A percentile compares a stretch with the other conserved stretches of the same genome.
Evolutionary conservation across 352 stramenopile species (phyloP).

Genomic region (Globisporangium nagaii): DNA sequence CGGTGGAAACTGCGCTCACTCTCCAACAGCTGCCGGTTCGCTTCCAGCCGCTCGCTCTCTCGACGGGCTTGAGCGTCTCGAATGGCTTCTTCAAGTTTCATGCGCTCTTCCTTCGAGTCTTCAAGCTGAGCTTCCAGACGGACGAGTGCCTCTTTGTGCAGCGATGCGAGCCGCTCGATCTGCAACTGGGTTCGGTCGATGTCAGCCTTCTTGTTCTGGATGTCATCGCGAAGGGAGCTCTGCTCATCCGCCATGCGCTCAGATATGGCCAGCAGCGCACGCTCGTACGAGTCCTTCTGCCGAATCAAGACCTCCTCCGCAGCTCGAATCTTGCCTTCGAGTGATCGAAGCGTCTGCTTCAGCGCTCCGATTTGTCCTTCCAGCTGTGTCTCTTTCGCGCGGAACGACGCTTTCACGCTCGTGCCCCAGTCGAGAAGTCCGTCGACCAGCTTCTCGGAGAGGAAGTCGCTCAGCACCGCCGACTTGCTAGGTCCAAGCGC

Average conservation of each 20-base stretch:
- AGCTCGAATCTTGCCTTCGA: slow-evolving; percentile 56
- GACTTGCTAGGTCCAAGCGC: slow-evolving; percentile 23
- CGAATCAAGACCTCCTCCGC: slow-evolving; percentile 51
- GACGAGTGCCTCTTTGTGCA: slow-evolving; percentile 60
- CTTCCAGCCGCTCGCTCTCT: slow-evolving; percentile 42
- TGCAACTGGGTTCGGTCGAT: slow-evolving; percentile 52
- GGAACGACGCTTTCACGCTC: slow-evolving; percentile 43
- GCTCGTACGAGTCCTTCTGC: slow-evolving; percentile 63
- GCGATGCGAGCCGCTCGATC: slow-evolving; percentile 39
- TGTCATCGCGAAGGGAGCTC: slow-evolving; percentile 38
- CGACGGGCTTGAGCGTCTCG: slow-evolving; percentile 33
- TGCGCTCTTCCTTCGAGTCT: slow-evolving; percentile 53
- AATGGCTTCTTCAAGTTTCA: slow-evolving; percentile 30
- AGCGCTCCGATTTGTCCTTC: slow-evolving; percentile 28
- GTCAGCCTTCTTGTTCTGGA: slow-evolving; percentile 48
- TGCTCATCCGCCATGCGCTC: slow-evolving; percentile 51
- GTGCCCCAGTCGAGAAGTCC: slow-evolving; percentile 53
- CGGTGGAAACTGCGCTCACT: slow-evolving; percentile 60
- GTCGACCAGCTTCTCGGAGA: slow-evolving; percentile 43
- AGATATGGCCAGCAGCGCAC: slow-evolving; percentile 41
- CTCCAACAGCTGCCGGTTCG: slow-evolving; percentile 49
- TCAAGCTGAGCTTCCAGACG: slow-evolving; percentile 45
- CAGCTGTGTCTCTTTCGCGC: slow-evolving; percentile 31
- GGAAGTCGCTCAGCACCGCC: slow-evolving; percentile 34
- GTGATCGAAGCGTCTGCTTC: slow-evolving; percentile 38